phyloP scores from a whole-genome alignment of 352 stramenopile species.

The Globisporangium middletonii region DNA sequence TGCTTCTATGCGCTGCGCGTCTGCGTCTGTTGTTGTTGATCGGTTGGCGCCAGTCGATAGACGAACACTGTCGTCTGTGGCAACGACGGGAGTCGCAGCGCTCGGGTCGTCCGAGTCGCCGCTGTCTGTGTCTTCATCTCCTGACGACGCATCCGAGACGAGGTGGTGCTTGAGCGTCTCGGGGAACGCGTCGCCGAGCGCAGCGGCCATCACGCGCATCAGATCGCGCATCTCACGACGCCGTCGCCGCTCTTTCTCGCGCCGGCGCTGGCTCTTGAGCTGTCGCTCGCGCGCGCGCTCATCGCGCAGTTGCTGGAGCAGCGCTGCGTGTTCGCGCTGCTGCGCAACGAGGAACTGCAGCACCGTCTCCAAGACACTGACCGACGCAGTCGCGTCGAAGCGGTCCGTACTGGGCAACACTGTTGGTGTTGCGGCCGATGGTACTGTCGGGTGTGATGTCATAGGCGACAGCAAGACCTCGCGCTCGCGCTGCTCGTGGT shows the following conservation, averaged over 20 bases:
- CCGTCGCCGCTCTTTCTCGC: slow-evolving; percentile 25
- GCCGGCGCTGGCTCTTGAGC: slow-evolving; percentile 24
- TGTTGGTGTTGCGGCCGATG: neutral
- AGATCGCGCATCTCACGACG: slow-evolving; percentile 40
- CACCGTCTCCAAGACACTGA: slow-evolving; percentile 44
- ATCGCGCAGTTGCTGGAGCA: slow-evolving; percentile 26
- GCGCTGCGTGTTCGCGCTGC: slow-evolving; percentile 33
- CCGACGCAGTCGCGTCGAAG: slow-evolving; percentile 2
- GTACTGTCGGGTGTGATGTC: no score
- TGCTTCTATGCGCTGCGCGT: neutral
- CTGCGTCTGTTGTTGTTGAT: no score
- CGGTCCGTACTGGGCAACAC: no score
- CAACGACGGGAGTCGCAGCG: no score
- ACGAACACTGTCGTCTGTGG: neutral
- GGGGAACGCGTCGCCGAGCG: slow-evolving; percentile 41
- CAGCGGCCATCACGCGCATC: slow-evolving; percentile 42
- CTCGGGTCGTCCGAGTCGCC: neutral
- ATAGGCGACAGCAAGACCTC: slow-evolving; percentile 8
- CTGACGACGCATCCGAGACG: neutral
- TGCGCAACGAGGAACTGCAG: slow-evolving; percentile 50
- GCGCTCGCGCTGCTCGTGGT: slow-evolving; percentile 39
- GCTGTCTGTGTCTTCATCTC: slow-evolving; percentile 3
- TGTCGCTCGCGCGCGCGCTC: slow-evolving; percentile 20
- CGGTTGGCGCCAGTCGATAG: neutral
- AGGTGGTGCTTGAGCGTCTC: slow-evolving; percentile 33